Evolutionary conservation across 805 yeast species (phyloP).

Genomic region (Zygosaccharomyces lentus): DNA sequence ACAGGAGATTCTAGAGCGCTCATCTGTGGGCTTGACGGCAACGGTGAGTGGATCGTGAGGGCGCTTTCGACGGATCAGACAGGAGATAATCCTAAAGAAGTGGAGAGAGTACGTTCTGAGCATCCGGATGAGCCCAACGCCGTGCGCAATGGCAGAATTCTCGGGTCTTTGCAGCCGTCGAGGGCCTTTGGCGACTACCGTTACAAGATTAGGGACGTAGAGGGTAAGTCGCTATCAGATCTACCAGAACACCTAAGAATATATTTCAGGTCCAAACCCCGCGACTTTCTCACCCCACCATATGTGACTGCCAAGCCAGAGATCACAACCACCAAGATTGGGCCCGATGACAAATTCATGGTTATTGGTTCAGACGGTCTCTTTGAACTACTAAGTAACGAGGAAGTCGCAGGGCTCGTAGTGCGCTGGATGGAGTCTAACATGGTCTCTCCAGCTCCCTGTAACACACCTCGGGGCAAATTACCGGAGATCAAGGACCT

Average conservation of each 20-base stretch:
- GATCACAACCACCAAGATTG: slow-evolving; percentile 72
- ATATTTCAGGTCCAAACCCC: slow-evolving; percentile 75
- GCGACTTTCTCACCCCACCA: slow-evolving; percentile 80
- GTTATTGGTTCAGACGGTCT: slow-evolving; percentile 94
- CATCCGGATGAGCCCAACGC: slow-evolving; percentile 90
- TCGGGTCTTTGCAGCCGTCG: slow-evolving; percentile 92
- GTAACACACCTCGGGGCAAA: slow-evolving; percentile 27
- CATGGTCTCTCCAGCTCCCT: slow-evolving; percentile 10
- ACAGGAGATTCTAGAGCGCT: slow-evolving; percentile 96
- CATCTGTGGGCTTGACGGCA: slow-evolving; percentile 62
- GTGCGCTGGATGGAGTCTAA: slow-evolving; percentile 87
- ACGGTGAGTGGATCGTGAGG: slow-evolving; percentile 79
- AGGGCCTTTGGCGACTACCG: slow-evolving; percentile 97
- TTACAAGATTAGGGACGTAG: slow-evolving; percentile 69
- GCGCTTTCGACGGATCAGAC: slow-evolving; percentile 90
- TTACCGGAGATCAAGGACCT: slow-evolving; percentile 63
- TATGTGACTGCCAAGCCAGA: slow-evolving; percentile 97
- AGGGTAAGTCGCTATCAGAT: slow-evolving; percentile 41
- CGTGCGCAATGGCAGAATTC: slow-evolving; percentile 78
- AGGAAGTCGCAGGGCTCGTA: slow-evolving; percentile 87
- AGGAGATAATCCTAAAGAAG: slow-evolving; percentile 86
- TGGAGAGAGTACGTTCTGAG: slow-evolving; percentile 71
- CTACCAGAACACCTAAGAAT: slow-evolving; percentile 76
- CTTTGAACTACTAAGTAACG: slow-evolving; percentile 86
- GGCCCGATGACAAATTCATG: slow-evolving; percentile 71